Evolutionary conservation across 2,329 filamentous ascomycete genomes (phyloP), one percentile per base, ranked within the genome.

Genomic region (Phyllosticta paracitricarpa): DNA sequence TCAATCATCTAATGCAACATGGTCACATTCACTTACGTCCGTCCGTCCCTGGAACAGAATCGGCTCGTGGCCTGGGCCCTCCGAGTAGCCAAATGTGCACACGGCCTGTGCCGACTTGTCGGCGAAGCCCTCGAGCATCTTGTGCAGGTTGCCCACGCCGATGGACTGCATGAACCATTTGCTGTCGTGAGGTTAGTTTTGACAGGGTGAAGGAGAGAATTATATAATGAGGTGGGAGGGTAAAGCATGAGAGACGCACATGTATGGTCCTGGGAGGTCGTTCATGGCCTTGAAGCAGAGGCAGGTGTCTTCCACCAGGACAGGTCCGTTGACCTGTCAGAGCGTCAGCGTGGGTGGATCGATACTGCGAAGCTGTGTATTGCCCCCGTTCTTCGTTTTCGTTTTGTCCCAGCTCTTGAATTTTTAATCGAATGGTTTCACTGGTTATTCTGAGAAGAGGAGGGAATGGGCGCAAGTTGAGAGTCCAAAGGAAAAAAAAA

Each of bases 281-380:
- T 89, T 85, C 64, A 97, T 82, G 22, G 93, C 92, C 71, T 89
- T 87, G 73, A 97, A 99, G 78, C 91, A 95, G 56, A 99, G 81
- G 67, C 91, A 91, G 17, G 94, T 99, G 75, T 99, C 94, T 76
- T 99, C 94, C 10, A 96, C 93, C 51, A 99, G 81, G 8, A 97
- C 94, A 3, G 95, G 92, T 0, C 91, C 91, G 69, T 88, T 80
- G 56, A 94, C 76, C 91, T 95, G 63, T 54, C 3, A 7, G 6
- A 5, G n/a, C n/a, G 40, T 48, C 14, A 48, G 40, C n/a, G 3
- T 3, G 40, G n/a, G 2, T 19, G 48, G 17, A 62, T n/a, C 26
- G 52, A 63, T 57, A 14, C n/a, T n/a, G 61, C 8, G n/a, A 51
- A 19, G 63, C 56, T 65, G 61, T 58, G 1, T 28, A n/a, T 22